These are phyloP conservation scores for Microcos paniculata DNA, from an alignment of 345 rosid genomes.

Conservation along the genomic window DNA sequence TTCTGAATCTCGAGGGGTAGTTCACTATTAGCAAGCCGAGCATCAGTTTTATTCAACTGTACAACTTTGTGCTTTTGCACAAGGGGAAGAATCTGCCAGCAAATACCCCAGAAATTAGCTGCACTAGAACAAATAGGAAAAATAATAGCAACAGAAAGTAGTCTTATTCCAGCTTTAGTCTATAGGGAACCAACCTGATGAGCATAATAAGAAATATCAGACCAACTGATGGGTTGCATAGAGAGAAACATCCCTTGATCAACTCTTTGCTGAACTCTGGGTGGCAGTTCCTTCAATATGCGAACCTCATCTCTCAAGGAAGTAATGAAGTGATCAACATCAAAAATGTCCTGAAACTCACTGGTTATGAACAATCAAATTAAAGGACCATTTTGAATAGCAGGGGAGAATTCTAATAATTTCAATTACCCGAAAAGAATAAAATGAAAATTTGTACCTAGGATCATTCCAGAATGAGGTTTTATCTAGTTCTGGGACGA, in stretches of 20 bases:
- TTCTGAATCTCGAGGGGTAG: conserved; percentile 80
- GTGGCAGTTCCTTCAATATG: conserved; percentile 75
- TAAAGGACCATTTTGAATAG: conserved; percentile 9
- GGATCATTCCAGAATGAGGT: conserved; percentile 97
- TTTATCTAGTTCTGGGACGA: conserved; percentile 93
- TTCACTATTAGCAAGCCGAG: conserved; percentile 88
- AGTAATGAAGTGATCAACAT: conserved; percentile 81
- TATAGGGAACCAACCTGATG: conserved; percentile 51
- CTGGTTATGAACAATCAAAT: conserved; percentile 40
- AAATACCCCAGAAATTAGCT: conserved; percentile 17
- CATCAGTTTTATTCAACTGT: conserved; percentile 84
- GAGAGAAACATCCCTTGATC: conserved; percentile 63
- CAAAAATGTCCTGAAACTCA: conserved; percentile 91
- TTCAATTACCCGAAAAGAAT: not conserved
- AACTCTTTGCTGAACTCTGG: conserved; percentile 71
- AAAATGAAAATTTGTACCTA: conserved; percentile 43
- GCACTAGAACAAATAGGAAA: conserved; percentile 1
- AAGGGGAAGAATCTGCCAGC: conserved; percentile 85
- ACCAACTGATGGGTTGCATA: conserved; percentile 94
- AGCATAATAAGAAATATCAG: conserved; percentile 76
- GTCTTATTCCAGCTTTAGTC: not conserved
- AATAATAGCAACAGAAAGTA: not conserved
- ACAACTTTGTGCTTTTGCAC: conserved; percentile 78
- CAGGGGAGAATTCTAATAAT: not conserved
- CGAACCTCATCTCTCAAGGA: conserved; percentile 96